A percentile compares a stretch with the other conserved stretches of the same genome.
Conservation (phyloP, 305 asterid genomes). For the Fraxinus platypoda region DNA sequence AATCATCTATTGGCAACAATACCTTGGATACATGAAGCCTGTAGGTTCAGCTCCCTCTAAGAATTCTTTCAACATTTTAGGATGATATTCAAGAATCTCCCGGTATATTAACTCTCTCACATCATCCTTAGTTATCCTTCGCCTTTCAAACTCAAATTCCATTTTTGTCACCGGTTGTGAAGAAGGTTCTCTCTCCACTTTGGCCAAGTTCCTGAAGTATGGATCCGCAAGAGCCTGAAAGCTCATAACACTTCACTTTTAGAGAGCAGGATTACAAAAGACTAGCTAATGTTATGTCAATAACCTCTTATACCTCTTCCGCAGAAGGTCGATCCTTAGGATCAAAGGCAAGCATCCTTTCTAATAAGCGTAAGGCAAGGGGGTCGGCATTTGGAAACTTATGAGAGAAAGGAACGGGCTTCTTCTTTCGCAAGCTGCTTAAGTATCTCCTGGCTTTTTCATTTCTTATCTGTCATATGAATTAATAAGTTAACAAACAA, state of each 20-base stretch:
- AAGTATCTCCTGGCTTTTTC: conserved; percentile 96
- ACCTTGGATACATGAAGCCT: conserved; percentile 97
- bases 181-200: conserved; percentile 97
- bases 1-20: not conserved
- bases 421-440: conserved; percentile 92
- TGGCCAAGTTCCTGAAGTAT: conserved; percentile 89
- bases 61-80: conserved; percentile 88
- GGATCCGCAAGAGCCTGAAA: conserved; percentile 97
- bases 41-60: conserved; percentile 93
- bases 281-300: not conserved
- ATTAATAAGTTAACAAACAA: conserved; percentile 23
- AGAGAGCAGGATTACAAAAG: conserved; percentile 20
- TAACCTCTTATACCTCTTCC: conserved; percentile 59
- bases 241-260: conserved; percentile 22
- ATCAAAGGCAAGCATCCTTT: conserved; percentile 94
- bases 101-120: conserved; percentile 84
- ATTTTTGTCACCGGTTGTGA: conserved; percentile 94
- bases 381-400: conserved; percentile 89
- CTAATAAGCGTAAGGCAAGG: conserved; percentile 84
- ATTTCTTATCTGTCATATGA: conserved; percentile 73
- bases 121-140: conserved; percentile 93
- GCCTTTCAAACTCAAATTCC: conserved; percentile 96
- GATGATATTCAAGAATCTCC: conserved; percentile 95
- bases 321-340: conserved; percentile 93
- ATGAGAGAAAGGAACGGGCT: conserved; percentile 69